Conservation (phyloP, 306 rosid species). For the Phaseolus lunatus region DNA sequence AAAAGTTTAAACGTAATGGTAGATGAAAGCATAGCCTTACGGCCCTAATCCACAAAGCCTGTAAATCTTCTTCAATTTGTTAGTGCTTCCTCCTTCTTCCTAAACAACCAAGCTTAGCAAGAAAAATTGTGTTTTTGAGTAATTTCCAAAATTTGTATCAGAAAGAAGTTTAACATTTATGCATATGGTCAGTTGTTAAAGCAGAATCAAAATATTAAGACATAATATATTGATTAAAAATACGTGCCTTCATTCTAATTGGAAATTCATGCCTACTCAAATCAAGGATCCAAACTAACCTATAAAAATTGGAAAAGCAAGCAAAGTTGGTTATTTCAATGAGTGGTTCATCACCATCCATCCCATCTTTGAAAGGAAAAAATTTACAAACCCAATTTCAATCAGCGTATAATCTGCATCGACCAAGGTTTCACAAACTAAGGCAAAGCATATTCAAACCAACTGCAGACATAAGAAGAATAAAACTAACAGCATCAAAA, state of each 20-base stretch:
- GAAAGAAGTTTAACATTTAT: neutral
- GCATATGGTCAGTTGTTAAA: neutral
- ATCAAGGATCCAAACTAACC: slow-evolving; percentile 43
- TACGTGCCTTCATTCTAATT: neutral
- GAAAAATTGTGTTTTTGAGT: neutral
- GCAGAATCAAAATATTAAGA: neutral
- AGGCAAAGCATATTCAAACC: slow-evolving; percentile 19
- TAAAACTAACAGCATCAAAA: neutral
- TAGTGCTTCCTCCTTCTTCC: neutral
- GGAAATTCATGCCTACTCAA: slow-evolving; percentile 39
- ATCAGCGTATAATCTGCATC: slow-evolving; percentile 14
- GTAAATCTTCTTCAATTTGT: slow-evolving; percentile 11
- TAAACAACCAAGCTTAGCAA: slow-evolving; percentile 1
- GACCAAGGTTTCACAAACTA: neutral
- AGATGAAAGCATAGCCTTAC: neutral
- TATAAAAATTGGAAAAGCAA: slow-evolving; percentile 42
- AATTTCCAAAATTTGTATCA: too few relatives aligned
- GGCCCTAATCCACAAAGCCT: neutral
- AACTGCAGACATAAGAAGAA: slow-evolving; percentile 26
- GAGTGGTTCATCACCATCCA: slow-evolving; percentile 9
- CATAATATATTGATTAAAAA: neutral
- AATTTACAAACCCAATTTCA: slow-evolving; percentile 5
- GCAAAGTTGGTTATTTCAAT: slow-evolving; percentile 14
- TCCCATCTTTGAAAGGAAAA: neutral
- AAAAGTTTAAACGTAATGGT: slow-evolving; percentile 20